Conservation (phyloP, 495 filamentous ascomycete species). For the Penicillium cataractarum region DNA sequence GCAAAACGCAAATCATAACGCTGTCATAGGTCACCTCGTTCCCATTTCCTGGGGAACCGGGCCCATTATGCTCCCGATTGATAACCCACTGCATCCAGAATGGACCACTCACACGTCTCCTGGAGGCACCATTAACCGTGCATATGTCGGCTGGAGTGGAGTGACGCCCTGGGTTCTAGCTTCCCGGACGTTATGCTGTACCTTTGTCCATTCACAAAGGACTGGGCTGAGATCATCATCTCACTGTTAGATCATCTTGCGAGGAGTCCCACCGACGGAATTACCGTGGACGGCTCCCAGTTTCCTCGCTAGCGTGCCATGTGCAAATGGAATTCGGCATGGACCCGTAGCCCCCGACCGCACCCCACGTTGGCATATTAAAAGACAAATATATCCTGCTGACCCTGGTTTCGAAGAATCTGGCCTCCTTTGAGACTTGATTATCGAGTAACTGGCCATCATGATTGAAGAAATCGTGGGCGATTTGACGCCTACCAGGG, state of each 20-base stretch:
- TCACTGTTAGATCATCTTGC: not conserved
- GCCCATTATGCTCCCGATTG: constrained; percentile 11
- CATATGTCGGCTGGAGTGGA: not conserved
- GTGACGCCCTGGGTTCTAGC: not conserved
- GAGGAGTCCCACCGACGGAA: not conserved
- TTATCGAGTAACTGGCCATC: constrained; percentile 1
- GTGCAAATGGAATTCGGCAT: not conserved
- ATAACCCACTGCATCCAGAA: constrained; percentile 3
- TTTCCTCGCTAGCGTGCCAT: constrained; percentile 6
- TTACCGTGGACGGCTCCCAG: not conserved
- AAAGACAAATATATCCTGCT: not conserved
- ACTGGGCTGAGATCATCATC: not conserved
- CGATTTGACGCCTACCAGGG: constrained; percentile 31
- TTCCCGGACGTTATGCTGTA: not conserved
- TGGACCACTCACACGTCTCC: constrained; percentile 10
- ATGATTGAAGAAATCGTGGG: constrained; percentile 45
- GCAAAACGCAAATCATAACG: constrained; percentile 3
- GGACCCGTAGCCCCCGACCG: not conserved
- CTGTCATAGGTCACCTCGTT: constrained; percentile 6
- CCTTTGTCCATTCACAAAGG: not conserved
- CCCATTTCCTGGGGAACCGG: constrained; percentile 11
- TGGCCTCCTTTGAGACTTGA: not conserved
- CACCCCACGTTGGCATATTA: constrained; percentile 3
- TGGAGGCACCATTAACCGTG: not conserved
- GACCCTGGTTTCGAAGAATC: not conserved